Conservation (phyloP, 1,284 basidiomycete genomes). For the Pseudozyma thailandica region DNA sequence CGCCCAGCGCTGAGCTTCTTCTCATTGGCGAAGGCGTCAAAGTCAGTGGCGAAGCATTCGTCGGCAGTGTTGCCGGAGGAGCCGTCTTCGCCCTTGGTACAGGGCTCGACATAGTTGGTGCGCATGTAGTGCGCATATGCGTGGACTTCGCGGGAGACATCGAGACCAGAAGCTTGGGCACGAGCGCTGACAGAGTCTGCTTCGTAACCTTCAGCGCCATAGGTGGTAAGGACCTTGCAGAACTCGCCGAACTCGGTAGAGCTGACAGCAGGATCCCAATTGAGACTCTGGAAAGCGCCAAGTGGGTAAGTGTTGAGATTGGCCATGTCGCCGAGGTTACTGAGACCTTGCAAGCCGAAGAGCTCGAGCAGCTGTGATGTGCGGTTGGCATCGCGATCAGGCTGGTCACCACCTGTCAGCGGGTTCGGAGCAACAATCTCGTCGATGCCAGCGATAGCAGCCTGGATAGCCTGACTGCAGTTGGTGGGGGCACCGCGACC, state of each 20-base stretch:
- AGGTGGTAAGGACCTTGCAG: slow-evolving; percentile 41
- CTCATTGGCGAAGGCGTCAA: slow-evolving; percentile 74
- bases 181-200: slow-evolving; percentile 10
- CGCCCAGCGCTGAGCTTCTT: slow-evolving; percentile 79
- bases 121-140: slow-evolving; percentile 46
- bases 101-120: slow-evolving; percentile 44
- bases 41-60: slow-evolving; percentile 82
- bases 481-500: slow-evolving; percentile 77
- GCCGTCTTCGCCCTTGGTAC: slow-evolving; percentile 36
- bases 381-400: slow-evolving; percentile 35
- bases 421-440: slow-evolving; percentile 59
- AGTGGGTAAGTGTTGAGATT: slow-evolving; percentile 57
- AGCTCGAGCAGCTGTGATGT: slow-evolving; percentile 44
- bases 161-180: slow-evolving; percentile 13
- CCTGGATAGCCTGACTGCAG: slow-evolving; percentile 79
- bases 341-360: slow-evolving; percentile 51
- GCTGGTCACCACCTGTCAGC: slow-evolving; percentile 44
- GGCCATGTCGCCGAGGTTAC: slow-evolving; percentile 54
- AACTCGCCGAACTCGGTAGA: slow-evolving; percentile 49
- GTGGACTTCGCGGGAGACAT: slow-evolving; percentile 35
- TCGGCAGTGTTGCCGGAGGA: slow-evolving; percentile 20
- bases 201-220: slow-evolving; percentile 28
- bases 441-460: slow-evolving; percentile 66
- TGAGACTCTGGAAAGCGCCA: slow-evolving; percentile 59
- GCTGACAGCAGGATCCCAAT: slow-evolving; percentile 55